Conservation (phyloP, 768 basidiomycete species). For the Galerina marginata region DNA sequence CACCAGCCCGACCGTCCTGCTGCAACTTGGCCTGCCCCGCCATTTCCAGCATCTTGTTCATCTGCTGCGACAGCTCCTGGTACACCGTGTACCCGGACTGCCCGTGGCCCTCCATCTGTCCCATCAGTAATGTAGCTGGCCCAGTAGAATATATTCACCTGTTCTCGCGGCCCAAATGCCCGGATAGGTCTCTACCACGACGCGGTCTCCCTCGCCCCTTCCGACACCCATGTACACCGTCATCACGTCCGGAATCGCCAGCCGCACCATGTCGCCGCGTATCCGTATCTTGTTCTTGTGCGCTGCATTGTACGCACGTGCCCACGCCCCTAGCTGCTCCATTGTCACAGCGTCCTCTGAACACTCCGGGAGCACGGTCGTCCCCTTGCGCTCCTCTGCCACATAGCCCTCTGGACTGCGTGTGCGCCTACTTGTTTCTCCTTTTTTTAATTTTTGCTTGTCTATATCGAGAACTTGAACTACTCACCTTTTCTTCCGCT, state of each 20-base stretch:
- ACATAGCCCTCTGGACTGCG: constrained; percentile 19
- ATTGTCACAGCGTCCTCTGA: constrained; percentile 47
- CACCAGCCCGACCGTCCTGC: constrained; percentile 50
- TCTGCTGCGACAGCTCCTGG: constrained; percentile 68
- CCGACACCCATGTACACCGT: constrained; percentile 65
- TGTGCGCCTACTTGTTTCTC: constrained; percentile 1
- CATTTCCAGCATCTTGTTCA: constrained; percentile 62
- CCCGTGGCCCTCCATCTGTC: constrained; percentile 68
- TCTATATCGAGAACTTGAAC: no score
- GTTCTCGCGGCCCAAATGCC: constrained; percentile 78
- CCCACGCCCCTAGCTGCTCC: constrained; percentile 55
- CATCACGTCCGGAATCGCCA: constrained; percentile 68
- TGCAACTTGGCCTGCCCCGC: constrained; percentile 60
- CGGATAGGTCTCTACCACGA: constrained; percentile 67
- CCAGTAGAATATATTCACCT: constrained; percentile 41
- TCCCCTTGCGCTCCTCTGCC: constrained; percentile 39
- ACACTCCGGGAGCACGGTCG: constrained; percentile 47
- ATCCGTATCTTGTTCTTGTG: constrained; percentile 56
- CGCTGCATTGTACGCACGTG: constrained; percentile 60
- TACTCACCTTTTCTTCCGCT: constrained; percentile 62
- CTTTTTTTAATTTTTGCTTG: background rate
- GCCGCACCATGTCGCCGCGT: constrained; percentile 62
- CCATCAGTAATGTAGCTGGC: constrained; percentile 5
- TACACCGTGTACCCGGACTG: constrained; percentile 72
- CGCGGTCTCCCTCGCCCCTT: constrained; percentile 32